Evolutionary conservation across 106 monocot genomes (phyloP).

Genomic region (Alisma plantagoaquatica): DNA sequence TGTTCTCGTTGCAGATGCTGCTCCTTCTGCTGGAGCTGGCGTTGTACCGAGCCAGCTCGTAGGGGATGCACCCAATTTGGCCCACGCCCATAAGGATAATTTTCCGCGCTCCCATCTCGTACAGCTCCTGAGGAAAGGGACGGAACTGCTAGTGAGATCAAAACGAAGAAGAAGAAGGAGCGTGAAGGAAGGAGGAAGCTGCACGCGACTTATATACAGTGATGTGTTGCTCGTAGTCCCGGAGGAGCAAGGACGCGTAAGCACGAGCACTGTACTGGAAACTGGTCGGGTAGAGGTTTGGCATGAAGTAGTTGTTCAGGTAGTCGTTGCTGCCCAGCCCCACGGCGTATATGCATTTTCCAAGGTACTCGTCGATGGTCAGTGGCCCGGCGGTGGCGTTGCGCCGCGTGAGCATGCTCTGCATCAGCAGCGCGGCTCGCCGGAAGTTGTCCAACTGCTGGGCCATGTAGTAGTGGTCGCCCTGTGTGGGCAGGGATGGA

Average conservation of each 20-base stretch:
- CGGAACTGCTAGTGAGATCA: neutral
- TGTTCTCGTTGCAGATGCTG: constrained; percentile 44
- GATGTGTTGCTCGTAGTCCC: constrained; percentile 48
- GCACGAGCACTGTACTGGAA: constrained; percentile 26
- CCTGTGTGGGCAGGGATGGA: constrained; percentile 33
- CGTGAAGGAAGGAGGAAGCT: too few species aligned
- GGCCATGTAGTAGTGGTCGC: constrained; percentile 35
- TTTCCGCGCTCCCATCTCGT: constrained; percentile 70
- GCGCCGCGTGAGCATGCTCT: constrained; percentile 28
- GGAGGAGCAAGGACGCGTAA: constrained; percentile 35
- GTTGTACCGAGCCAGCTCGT: constrained; percentile 53
- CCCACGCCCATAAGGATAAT: constrained; percentile 46
- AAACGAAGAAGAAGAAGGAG: too few species aligned
- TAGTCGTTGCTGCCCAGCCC: constrained; percentile 68
- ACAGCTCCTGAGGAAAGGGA: constrained; percentile 35
- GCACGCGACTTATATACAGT: constrained; percentile 7
- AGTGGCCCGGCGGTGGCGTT: constrained; percentile 29
- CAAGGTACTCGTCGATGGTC: constrained; percentile 19
- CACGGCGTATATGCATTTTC: constrained; percentile 38
- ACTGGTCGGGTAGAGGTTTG: constrained; percentile 25
- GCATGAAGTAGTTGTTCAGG: constrained; percentile 75
- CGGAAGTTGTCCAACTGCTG: constrained; percentile 58
- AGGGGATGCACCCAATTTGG: constrained; percentile 85
- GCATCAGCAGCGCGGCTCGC: constrained; percentile 15
- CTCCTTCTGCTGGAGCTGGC: neutral